Conservation (phyloP, 169 alveolate species). For the Eimeria tenella region DNA sequence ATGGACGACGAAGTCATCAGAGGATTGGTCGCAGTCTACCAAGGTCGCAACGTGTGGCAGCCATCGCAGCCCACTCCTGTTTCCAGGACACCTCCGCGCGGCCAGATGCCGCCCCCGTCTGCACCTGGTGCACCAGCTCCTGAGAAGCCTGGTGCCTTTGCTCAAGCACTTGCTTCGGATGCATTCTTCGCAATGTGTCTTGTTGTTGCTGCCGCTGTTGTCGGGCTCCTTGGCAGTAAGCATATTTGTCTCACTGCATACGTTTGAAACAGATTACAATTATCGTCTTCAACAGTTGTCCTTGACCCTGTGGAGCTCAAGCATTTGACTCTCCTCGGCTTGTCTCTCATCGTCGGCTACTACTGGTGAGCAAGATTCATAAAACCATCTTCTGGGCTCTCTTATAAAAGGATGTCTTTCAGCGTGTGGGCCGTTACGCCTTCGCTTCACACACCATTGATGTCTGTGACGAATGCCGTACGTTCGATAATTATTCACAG, state of each 20-base stretch:
- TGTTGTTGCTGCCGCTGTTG: slow-evolving; percentile 74
- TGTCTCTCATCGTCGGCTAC: slow-evolving; percentile 78
- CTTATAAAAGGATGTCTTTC: background rate
- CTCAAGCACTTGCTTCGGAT: slow-evolving; percentile 74
- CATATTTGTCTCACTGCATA: background rate
- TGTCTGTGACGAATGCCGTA: slow-evolving; percentile 94
- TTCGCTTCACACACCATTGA: slow-evolving; percentile 93
- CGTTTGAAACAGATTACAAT: background rate
- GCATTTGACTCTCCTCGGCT: slow-evolving; percentile 75
- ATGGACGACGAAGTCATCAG: slow-evolving; percentile 70
- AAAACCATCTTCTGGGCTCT: background rate
- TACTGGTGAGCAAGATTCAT: slow-evolving; percentile 46
- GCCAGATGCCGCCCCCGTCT: slow-evolving; percentile 2
- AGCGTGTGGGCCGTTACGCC: slow-evolving; percentile 89
- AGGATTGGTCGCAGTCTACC: slow-evolving; percentile 79
- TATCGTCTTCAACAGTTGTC: background rate
- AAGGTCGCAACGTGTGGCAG: slow-evolving; percentile 76
- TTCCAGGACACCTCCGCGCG: slow-evolving; percentile 67
- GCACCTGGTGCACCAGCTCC: slow-evolving; percentile 8
- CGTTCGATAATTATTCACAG: background rate
- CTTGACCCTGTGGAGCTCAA: slow-evolving; percentile 78
- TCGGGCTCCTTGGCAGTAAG: slow-evolving; percentile 77
- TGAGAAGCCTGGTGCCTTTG: slow-evolving; percentile 45
- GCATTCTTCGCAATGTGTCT: slow-evolving; percentile 78
- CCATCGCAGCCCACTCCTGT: slow-evolving; percentile 73